phyloP scores from a whole-genome alignment of 495 filamentous ascomycete genomes.

The Hypoxylon perforatum region DNA sequence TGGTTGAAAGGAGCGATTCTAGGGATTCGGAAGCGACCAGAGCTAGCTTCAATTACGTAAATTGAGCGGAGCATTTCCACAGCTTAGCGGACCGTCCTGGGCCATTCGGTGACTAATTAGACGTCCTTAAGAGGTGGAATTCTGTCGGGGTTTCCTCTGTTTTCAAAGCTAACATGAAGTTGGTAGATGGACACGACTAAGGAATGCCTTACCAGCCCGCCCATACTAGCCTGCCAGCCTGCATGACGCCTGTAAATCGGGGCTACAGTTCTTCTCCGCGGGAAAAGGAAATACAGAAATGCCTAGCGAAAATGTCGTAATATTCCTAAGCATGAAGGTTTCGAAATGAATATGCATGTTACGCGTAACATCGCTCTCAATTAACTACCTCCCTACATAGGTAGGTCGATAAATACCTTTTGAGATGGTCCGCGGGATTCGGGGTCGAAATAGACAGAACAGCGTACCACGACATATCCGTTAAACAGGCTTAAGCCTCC shows the following conservation, averaged over 20 bases:
- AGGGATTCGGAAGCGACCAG: constrained; percentile 15
- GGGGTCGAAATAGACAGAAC: neutral
- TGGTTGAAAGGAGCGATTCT: neutral
- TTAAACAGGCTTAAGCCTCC: neutral
- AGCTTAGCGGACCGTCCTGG: constrained; percentile 3
- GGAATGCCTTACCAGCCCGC: neutral
- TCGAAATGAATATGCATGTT: neutral
- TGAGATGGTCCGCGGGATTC: neutral
- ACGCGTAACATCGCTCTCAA: neutral
- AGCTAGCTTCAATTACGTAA: neutral
- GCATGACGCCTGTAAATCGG: neutral
- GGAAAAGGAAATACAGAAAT: neutral
- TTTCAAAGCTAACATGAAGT: constrained; percentile 5
- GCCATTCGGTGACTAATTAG: constrained; percentile 28
- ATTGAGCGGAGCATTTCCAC: neutral
- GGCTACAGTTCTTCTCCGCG: neutral
- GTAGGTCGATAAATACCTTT: too few relatives aligned
- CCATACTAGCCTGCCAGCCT: neutral
- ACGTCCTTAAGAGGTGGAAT: constrained; percentile 25
- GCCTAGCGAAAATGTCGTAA: neutral
- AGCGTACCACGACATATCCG: neutral
- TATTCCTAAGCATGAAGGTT: neutral
- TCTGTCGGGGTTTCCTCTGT: neutral
- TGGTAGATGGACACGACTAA: neutral
- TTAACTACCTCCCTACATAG: too few relatives aligned